phyloP scores from a whole-genome alignment of 2,329 filamentous ascomycete species.

The Cladosporium sp. region DNA sequence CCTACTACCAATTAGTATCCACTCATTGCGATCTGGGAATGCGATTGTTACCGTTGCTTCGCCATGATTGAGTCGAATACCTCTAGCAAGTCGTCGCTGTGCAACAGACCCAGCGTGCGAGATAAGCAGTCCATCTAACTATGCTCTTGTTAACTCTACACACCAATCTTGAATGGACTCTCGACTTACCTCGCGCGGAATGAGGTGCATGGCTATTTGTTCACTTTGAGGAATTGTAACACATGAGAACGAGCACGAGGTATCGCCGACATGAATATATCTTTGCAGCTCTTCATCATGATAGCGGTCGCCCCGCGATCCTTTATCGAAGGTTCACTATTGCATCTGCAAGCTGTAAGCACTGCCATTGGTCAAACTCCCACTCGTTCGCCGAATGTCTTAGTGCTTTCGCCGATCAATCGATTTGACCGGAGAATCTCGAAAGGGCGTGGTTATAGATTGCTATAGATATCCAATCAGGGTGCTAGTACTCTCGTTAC shows the following conservation, averaged over 20 bases:
- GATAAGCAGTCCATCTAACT: slow-evolving; percentile 96
- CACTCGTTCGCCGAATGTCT: not conserved
- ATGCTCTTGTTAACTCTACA: not conserved
- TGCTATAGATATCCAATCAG: not conserved
- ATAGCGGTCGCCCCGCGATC: not conserved
- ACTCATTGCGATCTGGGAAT: not conserved
- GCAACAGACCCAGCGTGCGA: slow-evolving; percentile 85
- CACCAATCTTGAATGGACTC: not conserved
- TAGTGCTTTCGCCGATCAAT: not conserved
- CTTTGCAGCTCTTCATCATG: not conserved
- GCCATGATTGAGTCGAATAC: slow-evolving; percentile 83
- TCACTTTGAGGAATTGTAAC: not conserved
- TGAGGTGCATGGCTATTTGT: not conserved
- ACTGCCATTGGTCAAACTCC: not conserved
- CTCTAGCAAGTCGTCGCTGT: slow-evolving; percentile 82
- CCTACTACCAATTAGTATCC: not conserved
- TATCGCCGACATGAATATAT: not conserved
- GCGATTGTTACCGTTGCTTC: slow-evolving; percentile 58
- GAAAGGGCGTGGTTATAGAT: not conserved
- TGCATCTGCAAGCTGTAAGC: not conserved
- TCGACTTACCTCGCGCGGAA: slow-evolving; percentile 1
- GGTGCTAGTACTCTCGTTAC: not conserved
- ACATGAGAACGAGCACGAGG: not conserved
- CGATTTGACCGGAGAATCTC: not conserved
- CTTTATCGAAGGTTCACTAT: not conserved